Evolutionary conservation across 2,329 filamentous ascomycete species (phyloP).

Genomic region (Periconia digitata): DNA sequence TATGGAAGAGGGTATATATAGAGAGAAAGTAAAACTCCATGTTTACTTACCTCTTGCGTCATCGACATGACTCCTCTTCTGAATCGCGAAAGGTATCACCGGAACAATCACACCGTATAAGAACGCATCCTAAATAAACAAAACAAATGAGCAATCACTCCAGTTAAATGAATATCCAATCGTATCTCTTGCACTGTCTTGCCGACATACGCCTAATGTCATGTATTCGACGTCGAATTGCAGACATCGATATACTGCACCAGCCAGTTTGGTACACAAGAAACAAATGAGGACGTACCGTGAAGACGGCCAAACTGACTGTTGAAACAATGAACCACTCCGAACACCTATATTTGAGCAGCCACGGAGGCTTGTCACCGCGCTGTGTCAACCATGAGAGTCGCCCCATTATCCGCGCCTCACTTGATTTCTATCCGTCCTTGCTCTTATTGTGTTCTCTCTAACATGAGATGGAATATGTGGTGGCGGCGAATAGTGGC

Average conservation of each 20-base stretch:
- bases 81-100: slow-evolving; percentile 69
- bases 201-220: neutral
- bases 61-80: slow-evolving; percentile 55
- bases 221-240: neutral
- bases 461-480: too few species aligned
- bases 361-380: slow-evolving; percentile 28
- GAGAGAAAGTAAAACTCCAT: neutral
- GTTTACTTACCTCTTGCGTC: slow-evolving; percentile 32
- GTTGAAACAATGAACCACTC: slow-evolving; percentile 39
- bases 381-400: slow-evolving; percentile 32
- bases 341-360: slow-evolving; percentile 36
- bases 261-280: neutral
- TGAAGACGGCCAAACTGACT: slow-evolving; percentile 40
- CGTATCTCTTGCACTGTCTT: neutral
- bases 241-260: neutral
- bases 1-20: neutral
- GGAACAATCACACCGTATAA: slow-evolving; percentile 68
- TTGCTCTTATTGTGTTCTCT: too few species aligned
- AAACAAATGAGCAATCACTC: neutral
- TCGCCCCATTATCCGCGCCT: slow-evolving; percentile 15
- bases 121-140: slow-evolving; percentile 57
- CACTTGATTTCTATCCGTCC: too few species aligned
- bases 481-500: too few species aligned
- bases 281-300: slow-evolving; percentile 23
- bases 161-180: neutral